phyloP scores from a whole-genome alignment of 257 asterid species.

The Jacaranda mimosifolia region DNA sequence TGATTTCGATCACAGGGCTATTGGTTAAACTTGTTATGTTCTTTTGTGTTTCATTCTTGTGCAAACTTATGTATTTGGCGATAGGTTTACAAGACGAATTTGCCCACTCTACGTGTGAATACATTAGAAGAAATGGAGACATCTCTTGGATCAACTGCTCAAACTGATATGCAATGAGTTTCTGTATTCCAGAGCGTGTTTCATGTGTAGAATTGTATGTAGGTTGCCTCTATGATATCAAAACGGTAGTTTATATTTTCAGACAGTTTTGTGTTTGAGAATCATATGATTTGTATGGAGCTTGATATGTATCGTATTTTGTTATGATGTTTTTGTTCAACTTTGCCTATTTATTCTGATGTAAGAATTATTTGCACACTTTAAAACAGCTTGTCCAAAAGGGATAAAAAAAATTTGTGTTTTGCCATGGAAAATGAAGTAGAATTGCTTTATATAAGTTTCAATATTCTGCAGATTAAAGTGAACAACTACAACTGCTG shows the following conservation, averaged over 20 bases:
- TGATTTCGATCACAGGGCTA: no score
- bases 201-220: neutral
- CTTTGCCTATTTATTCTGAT: no score
- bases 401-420: no score
- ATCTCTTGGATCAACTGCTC: neutral
- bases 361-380: no score
- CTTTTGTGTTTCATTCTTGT: neutral
- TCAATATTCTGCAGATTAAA: no score
- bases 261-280: neutral
- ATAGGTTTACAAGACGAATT: neutral
- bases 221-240: neutral
- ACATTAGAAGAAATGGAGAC: neutral
- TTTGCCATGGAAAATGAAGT: conserved; percentile 3
- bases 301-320: no score
- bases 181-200: neutral
- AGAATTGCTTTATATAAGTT: neutral
- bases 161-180: neutral
- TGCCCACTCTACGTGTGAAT: neutral
- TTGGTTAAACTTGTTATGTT: no score
- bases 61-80: neutral
- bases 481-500: no score
- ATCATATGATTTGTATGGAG: neutral
- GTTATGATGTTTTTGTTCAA: no score
- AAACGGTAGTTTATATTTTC: neutral
- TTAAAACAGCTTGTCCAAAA: no score